Conservation (phyloP, 2,329 filamentous ascomycete genomes). For the Scedosporium dehoogii region DNA sequence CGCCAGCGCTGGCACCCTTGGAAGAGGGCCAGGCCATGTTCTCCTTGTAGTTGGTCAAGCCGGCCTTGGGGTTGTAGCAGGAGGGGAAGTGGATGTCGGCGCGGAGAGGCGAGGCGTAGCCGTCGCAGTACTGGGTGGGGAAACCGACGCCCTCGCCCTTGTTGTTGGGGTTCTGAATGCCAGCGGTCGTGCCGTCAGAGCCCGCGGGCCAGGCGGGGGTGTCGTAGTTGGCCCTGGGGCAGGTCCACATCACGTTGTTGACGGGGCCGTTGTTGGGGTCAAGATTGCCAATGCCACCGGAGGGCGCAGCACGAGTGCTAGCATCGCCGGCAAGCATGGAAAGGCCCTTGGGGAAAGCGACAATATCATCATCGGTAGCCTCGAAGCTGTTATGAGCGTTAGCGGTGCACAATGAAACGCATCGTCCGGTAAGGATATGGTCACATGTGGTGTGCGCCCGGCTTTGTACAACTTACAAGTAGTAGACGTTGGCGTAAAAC, state of each 20-base stretch:
- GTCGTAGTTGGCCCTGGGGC: conserved; percentile 42
- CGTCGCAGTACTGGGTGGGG: conserved; percentile 59
- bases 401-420: neutral
- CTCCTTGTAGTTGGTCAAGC: conserved; percentile 47
- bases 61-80: conserved; percentile 59
- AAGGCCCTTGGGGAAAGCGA: conserved; percentile 60
- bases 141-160: conserved; percentile 53
- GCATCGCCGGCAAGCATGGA: conserved; percentile 62
- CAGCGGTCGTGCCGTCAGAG: conserved; percentile 45
- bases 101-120: conserved; percentile 49
- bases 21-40: conserved; percentile 57
- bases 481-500: conserved; percentile 69
- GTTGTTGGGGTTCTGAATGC: conserved; percentile 45
- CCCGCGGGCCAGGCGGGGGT: conserved; percentile 41
- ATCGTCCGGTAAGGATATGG: neutral
- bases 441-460: no score
- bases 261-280: conserved; percentile 41
- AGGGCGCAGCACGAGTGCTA: conserved; percentile 45
- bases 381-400: conserved; percentile 33
- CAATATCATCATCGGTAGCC: conserved; percentile 52
- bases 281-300: conserved; percentile 37
- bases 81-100: conserved; percentile 63
- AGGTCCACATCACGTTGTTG: conserved; percentile 49
- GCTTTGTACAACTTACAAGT: conserved; percentile 32
- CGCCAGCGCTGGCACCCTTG: conserved; percentile 28